These are phyloP conservation scores for Pseudogymnoascus destructans DNA, from an alignment of 2,329 filamentous ascomycete species.

Conservation along the genomic window DNA sequence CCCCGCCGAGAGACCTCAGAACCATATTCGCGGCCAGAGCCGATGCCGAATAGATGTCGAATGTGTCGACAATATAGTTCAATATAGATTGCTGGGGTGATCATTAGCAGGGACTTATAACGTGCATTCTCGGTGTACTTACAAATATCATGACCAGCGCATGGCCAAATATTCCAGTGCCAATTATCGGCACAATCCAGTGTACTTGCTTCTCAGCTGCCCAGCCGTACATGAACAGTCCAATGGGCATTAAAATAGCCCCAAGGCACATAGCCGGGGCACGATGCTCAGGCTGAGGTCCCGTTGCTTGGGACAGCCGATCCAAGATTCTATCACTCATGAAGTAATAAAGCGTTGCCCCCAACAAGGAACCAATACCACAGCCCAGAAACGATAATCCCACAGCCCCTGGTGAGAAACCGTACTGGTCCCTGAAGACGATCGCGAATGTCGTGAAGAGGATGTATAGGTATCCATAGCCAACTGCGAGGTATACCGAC, in stretches of 20 bases:
- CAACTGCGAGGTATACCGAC: constrained; percentile 16
- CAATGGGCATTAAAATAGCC: constrained; percentile 37
- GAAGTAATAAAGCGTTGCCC: constrained; percentile 20
- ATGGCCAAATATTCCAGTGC: constrained; percentile 38
- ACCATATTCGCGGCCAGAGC: constrained; percentile 51
- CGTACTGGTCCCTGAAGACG: constrained; percentile 27
- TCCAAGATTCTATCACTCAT: constrained; percentile 12
- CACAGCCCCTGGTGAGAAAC: constrained; percentile 31
- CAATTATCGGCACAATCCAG: constrained; percentile 49
- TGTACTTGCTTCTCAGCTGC: constrained; percentile 36
- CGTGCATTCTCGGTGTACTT: constrained; percentile 16
- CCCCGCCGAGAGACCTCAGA: constrained; percentile 49
- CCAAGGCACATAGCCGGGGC: constrained; percentile 43
- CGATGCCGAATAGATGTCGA: constrained; percentile 30
- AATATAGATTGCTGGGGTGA: constrained; percentile 26
- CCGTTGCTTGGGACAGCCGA: background rate
- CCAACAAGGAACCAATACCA: constrained; percentile 31
- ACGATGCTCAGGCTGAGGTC: constrained; percentile 32
- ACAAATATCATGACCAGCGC: constrained; percentile 37
- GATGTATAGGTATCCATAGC: constrained; percentile 23
- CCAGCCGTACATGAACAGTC: constrained; percentile 48
- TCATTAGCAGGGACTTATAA: background rate
- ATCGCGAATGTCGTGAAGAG: constrained; percentile 24
- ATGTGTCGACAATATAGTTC: constrained; percentile 36
- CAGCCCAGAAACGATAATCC: constrained; percentile 36